A percentile compares a stretch with the other conserved stretches of the same genome.
phyloP scores from a whole-genome alignment of 1,139 yeast species.

The Wickerhamomyces sp. region DNA sequence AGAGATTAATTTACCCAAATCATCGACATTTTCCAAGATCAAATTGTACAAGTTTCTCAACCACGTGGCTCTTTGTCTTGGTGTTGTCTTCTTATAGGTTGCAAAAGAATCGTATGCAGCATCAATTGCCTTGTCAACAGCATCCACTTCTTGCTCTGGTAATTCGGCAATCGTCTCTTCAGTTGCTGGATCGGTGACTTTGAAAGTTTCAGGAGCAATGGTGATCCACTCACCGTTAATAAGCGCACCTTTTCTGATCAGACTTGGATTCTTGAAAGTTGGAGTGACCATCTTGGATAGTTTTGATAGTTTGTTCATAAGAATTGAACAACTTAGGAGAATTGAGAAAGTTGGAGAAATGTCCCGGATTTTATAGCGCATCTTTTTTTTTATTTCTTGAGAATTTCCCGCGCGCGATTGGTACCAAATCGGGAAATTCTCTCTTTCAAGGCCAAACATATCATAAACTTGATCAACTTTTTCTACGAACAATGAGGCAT shows the following conservation, averaged over 20 bases:
- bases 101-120: slow-evolving; percentile 58
- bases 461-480: no score
- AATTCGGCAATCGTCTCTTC: slow-evolving; percentile 48
- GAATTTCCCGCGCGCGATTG: background rate
- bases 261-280: slow-evolving; percentile 45
- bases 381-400: no score
- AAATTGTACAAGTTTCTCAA: slow-evolving; percentile 58
- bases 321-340: no score
- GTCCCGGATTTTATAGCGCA: no score
- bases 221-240: slow-evolving; percentile 73
- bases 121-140: slow-evolving; percentile 55
- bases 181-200: slow-evolving; percentile 75
- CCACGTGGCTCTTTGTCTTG: slow-evolving; percentile 63
- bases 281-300: slow-evolving; percentile 12
- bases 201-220: slow-evolving; percentile 47
- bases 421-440: background rate
- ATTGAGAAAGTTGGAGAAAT: no score
- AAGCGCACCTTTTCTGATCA: slow-evolving; percentile 53
- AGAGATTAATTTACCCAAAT: slow-evolving; percentile 66
- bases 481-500: no score
- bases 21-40: slow-evolving; percentile 63
- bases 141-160: slow-evolving; percentile 47
- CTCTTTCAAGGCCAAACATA: no score
- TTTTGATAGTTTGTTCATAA: no score
- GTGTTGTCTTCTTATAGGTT: slow-evolving; percentile 50